A percentile compares a stretch with the other conserved stretches of the same genome.
phyloP scores from a whole-genome alignment of 2,329 filamentous ascomycete species.

The Colletotrichum spaethianum region DNA sequence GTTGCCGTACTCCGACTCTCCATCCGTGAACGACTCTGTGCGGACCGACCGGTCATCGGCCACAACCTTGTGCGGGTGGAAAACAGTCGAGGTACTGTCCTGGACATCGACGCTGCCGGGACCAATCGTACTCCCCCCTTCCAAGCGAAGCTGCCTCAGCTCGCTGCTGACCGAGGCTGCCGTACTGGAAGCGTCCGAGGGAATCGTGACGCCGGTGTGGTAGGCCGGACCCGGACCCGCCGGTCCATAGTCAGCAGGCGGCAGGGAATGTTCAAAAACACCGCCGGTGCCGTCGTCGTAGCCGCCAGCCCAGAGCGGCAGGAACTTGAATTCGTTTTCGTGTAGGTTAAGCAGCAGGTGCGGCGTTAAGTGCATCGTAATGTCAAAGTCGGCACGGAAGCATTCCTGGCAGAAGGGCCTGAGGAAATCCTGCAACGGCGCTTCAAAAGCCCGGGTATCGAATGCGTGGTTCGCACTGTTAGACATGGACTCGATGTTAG shows the following conservation, averaged over 20 bases:
- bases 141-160: constrained; percentile 51
- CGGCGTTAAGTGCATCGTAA: constrained; percentile 53
- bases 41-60: constrained; percentile 51
- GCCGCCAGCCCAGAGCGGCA: constrained; percentile 77
- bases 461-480: constrained; percentile 19
- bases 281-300: constrained; percentile 66
- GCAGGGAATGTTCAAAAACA: constrained; percentile 60
- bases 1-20: constrained; percentile 50
- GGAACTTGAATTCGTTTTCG: constrained; percentile 71
- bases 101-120: constrained; percentile 55
- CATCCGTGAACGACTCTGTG: constrained; percentile 54
- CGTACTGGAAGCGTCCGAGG: constrained; percentile 52
- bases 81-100: constrained; percentile 57
- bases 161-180: constrained; percentile 54
- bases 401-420: constrained; percentile 41
- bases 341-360: constrained; percentile 67
- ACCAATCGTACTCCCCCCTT: constrained; percentile 51
- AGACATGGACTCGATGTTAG: background rate
- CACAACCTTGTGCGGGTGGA: constrained; percentile 50
- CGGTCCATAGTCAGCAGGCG: constrained; percentile 60
- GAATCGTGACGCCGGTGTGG: constrained; percentile 59
- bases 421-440: constrained; percentile 20
- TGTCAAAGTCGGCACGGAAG: constrained; percentile 49
- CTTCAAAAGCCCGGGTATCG: constrained; percentile 15
- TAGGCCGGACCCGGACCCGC: constrained; percentile 62